Conservation (phyloP, 129 eudicot genomes). For the Mikania micrantha region DNA sequence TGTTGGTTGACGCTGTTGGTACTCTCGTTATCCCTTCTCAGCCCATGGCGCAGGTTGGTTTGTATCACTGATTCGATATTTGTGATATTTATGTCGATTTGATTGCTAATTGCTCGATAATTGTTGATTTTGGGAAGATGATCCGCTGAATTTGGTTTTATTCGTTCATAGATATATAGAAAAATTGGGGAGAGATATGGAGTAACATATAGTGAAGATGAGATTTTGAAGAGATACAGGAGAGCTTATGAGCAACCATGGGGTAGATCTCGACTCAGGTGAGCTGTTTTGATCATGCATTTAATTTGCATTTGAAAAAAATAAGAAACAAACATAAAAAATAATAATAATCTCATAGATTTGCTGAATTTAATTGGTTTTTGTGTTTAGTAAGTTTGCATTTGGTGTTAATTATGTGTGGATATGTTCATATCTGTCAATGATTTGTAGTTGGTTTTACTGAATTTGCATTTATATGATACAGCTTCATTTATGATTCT, state of each 20-base stretch:
- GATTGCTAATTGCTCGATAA: neutral
- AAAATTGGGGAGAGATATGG: slow-evolving; percentile 95
- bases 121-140: neutral
- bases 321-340: too few relatives aligned
- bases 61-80: neutral
- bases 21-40: slow-evolving; percentile 95
- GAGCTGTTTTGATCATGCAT: too few relatives aligned
- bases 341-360: too few relatives aligned
- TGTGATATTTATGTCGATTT: neutral
- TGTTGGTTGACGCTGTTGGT: slow-evolving; percentile 97
- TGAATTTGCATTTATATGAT: neutral
- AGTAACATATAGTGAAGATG: slow-evolving; percentile 66
- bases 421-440: neutral
- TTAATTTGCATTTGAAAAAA: too few relatives aligned
- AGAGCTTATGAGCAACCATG: slow-evolving; percentile 96
- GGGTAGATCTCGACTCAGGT: slow-evolving; percentile 97
- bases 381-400: too few relatives aligned
- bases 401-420: neutral
- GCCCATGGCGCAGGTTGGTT: slow-evolving; percentile 85
- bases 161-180: slow-evolving; percentile 71
- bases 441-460: neutral
- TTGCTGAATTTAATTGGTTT: neutral
- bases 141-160: neutral
- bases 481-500: neutral
- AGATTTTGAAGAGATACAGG: slow-evolving; percentile 73